Conservation (phyloP, 2,329 filamentous ascomycete species). For the Alternaria sp. region DNA sequence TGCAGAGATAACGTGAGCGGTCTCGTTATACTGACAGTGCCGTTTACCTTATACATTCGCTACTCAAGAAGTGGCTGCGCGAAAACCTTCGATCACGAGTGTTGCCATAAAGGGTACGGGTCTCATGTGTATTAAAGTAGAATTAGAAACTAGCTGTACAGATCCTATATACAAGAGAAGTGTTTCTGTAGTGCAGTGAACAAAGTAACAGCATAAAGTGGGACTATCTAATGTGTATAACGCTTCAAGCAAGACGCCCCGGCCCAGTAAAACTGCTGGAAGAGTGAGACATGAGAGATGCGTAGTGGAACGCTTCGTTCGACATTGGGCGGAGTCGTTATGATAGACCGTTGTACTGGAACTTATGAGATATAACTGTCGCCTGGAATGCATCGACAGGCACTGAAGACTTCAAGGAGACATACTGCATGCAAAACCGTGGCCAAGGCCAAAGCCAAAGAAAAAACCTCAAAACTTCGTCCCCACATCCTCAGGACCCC, state of each 20-base stretch:
- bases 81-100: not conserved
- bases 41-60: not conserved
- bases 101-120: fast-evolving
- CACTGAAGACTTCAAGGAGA: not conserved
- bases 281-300: not conserved
- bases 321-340: not conserved
- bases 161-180: not conserved
- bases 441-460: not conserved
- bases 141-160: not conserved
- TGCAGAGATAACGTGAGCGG: not conserved
- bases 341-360: not conserved
- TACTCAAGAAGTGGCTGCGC: not conserved
- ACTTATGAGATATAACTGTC: not conserved
- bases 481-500: not conserved
- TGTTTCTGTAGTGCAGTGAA: not conserved
- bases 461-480: not conserved
- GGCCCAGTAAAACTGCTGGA: not conserved
- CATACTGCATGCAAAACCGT: not conserved
- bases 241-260: not conserved
- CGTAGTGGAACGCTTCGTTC: not conserved
- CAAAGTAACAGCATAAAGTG: not conserved
- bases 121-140: not conserved
- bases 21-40: not conserved
- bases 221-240: not conserved
- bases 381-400: not conserved